Percentiles rank a stretch among this genome's conserved stretches.
Evolutionary conservation across 805 yeast genomes (phyloP).

Genomic region (Nakazawaea pomicola): DNA sequence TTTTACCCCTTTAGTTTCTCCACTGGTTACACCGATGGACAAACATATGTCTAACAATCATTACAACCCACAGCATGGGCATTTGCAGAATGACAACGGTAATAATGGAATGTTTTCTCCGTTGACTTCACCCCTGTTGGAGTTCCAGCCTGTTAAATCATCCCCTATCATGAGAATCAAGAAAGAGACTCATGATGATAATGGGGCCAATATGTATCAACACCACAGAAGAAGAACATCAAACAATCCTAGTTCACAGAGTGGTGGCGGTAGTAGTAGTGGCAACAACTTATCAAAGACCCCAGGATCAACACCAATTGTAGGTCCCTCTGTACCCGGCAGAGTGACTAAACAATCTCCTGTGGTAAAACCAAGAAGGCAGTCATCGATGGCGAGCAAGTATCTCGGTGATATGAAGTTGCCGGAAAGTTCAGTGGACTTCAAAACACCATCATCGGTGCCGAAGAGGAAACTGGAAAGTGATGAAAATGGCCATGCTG

Average conservation of each 20-base stretch:
- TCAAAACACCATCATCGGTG: constrained; percentile 10
- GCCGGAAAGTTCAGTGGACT: constrained; percentile 13
- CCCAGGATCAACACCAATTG: constrained; percentile 10
- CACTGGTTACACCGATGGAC: constrained; percentile 66
- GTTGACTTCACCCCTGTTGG: constrained; percentile 65
- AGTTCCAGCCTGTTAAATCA: constrained; percentile 30
- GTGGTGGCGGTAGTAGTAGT: too few relatives aligned
- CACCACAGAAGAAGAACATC: not conserved
- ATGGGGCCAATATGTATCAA: not conserved
- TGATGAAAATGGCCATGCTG: constrained; percentile 16
- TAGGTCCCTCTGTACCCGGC: constrained; percentile 7
- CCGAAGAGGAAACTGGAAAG: constrained; percentile 5
- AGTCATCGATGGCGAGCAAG: not conserved
- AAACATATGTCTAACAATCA: constrained; percentile 8
- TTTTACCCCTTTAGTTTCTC: constrained; percentile 75
- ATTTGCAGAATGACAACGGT: constrained; percentile 15
- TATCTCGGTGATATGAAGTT: constrained; percentile 11
- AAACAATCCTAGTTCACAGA: not conserved
- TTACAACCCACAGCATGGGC: not conserved
- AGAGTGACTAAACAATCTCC: constrained; percentile 12
- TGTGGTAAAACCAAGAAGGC: constrained; percentile 8
- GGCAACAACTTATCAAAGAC: too few relatives aligned
- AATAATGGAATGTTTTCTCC: constrained; percentile 33
- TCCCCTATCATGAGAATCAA: constrained; percentile 21
- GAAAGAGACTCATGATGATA: constrained; percentile 10